A percentile compares a stretch with the other conserved stretches of the same genome.
Evolutionary conservation across 345 rosid genomes (phyloP).

Genomic region (Atalantia buxifolia): DNA sequence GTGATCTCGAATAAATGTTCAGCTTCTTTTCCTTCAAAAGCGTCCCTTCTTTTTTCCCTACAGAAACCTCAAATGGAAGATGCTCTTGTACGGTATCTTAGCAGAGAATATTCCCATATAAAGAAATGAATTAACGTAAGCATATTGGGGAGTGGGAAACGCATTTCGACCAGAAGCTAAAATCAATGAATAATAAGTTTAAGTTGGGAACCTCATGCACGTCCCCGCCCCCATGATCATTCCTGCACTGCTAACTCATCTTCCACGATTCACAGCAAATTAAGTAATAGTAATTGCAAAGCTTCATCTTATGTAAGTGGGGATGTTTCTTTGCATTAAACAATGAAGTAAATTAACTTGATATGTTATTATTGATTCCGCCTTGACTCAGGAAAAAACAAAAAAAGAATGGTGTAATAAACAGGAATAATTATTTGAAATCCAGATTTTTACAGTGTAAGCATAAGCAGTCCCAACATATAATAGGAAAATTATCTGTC

Average conservation of each 20-base stretch:
- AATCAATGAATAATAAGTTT: neutral
- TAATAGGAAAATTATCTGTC: too few species aligned
- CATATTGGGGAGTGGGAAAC: neutral
- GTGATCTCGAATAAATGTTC: neutral
- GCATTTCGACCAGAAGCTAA: constrained; percentile 2
- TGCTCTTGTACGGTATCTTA: constrained; percentile 21
- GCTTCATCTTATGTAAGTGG: constrained; percentile 1
- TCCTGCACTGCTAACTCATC: constrained; percentile 41
- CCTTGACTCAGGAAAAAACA: neutral
- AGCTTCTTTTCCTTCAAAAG: neutral
- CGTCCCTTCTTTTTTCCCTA: neutral
- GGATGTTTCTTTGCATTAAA: constrained; percentile 14
- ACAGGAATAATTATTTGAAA: neutral
- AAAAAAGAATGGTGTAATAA: neutral
- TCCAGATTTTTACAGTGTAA: neutral
- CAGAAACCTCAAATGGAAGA: neutral
- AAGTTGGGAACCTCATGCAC: constrained; percentile 26
- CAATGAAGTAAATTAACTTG: neutral
- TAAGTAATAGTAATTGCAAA: neutral
- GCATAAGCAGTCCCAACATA: neutral
- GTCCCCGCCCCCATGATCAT: constrained; percentile 27
- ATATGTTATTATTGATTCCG: neutral
- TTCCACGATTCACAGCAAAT: constrained; percentile 47
- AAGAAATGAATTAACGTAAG: constrained; percentile 10
- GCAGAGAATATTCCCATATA: constrained; percentile 30